These are phyloP conservation scores for Lactarius tabidus DNA, from an alignment of 768 basidiomycete genomes.

Conservation along the genomic window DNA sequence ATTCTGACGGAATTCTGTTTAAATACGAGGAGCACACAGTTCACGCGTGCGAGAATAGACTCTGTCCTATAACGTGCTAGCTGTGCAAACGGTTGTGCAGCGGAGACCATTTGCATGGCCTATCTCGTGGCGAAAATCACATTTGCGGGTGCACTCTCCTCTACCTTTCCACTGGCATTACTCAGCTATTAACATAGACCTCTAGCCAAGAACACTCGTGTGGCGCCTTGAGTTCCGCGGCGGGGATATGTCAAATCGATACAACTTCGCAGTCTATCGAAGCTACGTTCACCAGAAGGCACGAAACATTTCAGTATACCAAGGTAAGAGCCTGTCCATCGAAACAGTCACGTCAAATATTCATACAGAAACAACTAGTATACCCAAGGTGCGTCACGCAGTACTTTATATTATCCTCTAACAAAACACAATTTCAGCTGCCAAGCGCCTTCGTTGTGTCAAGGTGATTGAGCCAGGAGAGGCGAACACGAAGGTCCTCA, in stretches of 20 bases:
- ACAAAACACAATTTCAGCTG: conserved; percentile 32
- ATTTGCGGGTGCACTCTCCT: conserved; percentile 48
- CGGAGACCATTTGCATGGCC: conserved; percentile 47
- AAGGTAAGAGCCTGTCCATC: conserved; percentile 39
- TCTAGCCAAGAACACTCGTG: too few species aligned
- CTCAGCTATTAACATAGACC: neutral
- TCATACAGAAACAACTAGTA: conserved; percentile 36
- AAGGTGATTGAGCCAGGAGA: conserved; percentile 43
- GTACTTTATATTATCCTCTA: neutral
- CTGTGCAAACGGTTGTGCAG: conserved; percentile 53
- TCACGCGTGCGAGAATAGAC: conserved; percentile 48
- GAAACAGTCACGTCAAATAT: neutral
- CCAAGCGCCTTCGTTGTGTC: conserved; percentile 48
- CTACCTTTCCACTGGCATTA: neutral
- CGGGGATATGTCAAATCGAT: conserved; percentile 57
- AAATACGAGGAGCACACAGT: too few species aligned
- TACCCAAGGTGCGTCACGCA: conserved; percentile 41
- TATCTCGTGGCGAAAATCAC: conserved; percentile 40
- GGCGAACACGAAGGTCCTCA: conserved; percentile 44
- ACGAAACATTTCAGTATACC: too few species aligned
- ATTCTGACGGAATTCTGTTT: too few species aligned
- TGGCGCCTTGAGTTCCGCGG: conserved; percentile 37
- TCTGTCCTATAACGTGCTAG: conserved; percentile 51
- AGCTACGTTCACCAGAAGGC: conserved; percentile 55
- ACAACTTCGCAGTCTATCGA: conserved; percentile 56